A percentile compares a stretch with the other conserved stretches of the same genome.
These are phyloP conservation scores for Citrus mangshanensis DNA, from an alignment of 345 rosid genomes.

Conservation along the genomic window DNA sequence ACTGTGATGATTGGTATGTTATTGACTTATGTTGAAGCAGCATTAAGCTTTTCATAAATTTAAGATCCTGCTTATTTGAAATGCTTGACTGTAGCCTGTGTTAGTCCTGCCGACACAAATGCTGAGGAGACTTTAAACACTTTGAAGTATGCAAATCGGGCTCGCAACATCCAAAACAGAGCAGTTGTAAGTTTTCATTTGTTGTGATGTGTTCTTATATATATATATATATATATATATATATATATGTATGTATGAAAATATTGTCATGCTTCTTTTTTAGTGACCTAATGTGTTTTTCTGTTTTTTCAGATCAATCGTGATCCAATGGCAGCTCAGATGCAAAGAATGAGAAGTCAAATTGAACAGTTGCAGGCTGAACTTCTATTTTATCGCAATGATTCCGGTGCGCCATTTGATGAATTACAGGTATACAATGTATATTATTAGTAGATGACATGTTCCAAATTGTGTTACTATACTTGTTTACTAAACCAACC, in stretches of 20 bases:
- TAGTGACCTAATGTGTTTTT: neutral
- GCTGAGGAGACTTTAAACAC: slow-evolving; percentile 97
- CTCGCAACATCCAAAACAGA: slow-evolving; percentile 95
- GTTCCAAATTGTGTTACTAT: neutral
- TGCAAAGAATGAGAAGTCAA: slow-evolving; percentile 90
- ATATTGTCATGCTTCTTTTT: neutral
- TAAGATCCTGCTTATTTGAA: neutral
- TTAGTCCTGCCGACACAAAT: slow-evolving; percentile 97
- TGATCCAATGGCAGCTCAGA: slow-evolving; percentile 76
- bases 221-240: too few species aligned
- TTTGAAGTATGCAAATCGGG: slow-evolving; percentile 94
- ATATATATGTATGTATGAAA: too few species aligned
- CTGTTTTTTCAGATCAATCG: slow-evolving; percentile 62
- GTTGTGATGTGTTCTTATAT: neutral
- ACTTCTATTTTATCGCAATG: slow-evolving; percentile 77
- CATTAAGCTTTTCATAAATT: neutral
- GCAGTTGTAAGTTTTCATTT: slow-evolving; percentile 64
- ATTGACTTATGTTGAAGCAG: neutral
- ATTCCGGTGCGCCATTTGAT: slow-evolving; percentile 59
- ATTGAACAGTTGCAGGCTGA: slow-evolving; percentile 93
- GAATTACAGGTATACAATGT: slow-evolving; percentile 69
- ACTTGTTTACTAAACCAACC: slow-evolving; percentile 16
- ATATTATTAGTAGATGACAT: neutral
- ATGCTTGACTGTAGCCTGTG: slow-evolving; percentile 62
- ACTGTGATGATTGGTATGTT: slow-evolving; percentile 95